Evolutionary conservation across 2,329 filamentous ascomycete genomes (phyloP), one percentile per base, ranked within the genome.

Genomic region (Tricladium varicosporioides): DNA sequence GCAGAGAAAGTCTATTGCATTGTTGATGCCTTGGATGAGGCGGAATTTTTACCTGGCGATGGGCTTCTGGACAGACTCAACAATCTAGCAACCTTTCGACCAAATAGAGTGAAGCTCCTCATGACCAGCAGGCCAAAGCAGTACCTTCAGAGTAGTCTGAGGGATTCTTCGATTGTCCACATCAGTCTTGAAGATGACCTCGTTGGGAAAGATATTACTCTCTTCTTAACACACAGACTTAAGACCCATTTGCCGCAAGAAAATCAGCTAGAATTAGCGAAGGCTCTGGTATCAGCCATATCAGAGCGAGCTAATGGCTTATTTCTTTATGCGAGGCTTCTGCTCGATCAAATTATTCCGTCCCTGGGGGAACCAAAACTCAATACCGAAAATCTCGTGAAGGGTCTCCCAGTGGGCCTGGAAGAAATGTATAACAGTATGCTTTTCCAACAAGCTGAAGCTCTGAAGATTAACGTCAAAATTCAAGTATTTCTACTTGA

Each of bases 21-120:
- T 49, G 76, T 79, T 60, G 77, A 79, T 71, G 74, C 76, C 22
- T 33, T 65, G 14, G 73, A 68, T 1, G 63, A 63, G 51, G 32
- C 50, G 47, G 51, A 49, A 54, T 73, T 36, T 69, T 70, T 67
- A 13, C 15, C 48, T 2, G 45, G 45, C 9, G 48, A 54, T 46
- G 22, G 22, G 14, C 58, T 62, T 40, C 48, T 62, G 7, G 18
- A 48, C 32, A 49, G 55, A 14, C 54, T 62, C 31, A 60, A 60
- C 18, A 44, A 27, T 31, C 43, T 62, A 14, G 54, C 54, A 33
- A 54, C 42, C 8, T 60, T 60, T 49, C 44, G 56, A 31, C 55
- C 60, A 42, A 42, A 50, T 4, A n/a, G 32, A 9, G 19, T 63
- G 32, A 65, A 65, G 51, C 33, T 66, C 18, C 42, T 65, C 10